These are phyloP conservation scores for Lachnellula arida DNA, from an alignment of 2,329 filamentous ascomycete species.

Conservation along the genomic window DNA sequence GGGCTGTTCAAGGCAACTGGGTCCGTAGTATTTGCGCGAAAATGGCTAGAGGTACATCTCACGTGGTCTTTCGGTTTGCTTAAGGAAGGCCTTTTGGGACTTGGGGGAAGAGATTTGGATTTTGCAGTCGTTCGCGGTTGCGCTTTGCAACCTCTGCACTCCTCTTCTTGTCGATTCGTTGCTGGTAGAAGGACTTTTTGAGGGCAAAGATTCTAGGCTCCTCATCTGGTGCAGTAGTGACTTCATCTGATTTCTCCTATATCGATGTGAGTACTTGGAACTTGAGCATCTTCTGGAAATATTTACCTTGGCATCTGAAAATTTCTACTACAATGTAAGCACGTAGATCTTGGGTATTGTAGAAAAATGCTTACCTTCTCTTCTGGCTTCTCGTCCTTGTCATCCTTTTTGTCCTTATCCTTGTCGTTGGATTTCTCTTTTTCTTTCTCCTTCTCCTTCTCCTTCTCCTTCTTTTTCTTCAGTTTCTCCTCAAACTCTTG, in stretches of 20 bases:
- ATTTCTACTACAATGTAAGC: neutral
- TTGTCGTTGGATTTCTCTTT: conserved; percentile 46
- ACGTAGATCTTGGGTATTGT: too few relatives aligned
- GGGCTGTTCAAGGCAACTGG: neutral
- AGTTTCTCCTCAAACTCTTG: conserved; percentile 76
- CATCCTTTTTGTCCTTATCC: conserved; percentile 38
- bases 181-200: conserved; percentile 84
- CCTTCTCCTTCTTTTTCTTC: conserved; percentile 61
- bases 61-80: neutral
- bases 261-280: conserved; percentile 5
- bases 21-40: neutral
- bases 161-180: conserved; percentile 72
- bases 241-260: conserved; percentile 25
- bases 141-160: conserved; percentile 75
- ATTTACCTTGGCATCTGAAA: conserved; percentile 37
- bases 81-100: conserved; percentile 62
- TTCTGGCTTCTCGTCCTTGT: conserved; percentile 33
- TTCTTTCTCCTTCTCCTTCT: conserved; percentile 54
- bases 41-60: neutral
- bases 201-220: conserved; percentile 78
- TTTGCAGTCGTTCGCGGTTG: conserved; percentile 73
- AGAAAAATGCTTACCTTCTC: too few relatives aligned
- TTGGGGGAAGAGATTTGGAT: conserved; percentile 77
- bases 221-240: conserved; percentile 43
- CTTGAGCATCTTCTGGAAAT: conserved; percentile 10